These are phyloP conservation scores for Penicilliopsis zonata DNA, from an alignment of 495 filamentous ascomycete genomes.

Conservation along the genomic window DNA sequence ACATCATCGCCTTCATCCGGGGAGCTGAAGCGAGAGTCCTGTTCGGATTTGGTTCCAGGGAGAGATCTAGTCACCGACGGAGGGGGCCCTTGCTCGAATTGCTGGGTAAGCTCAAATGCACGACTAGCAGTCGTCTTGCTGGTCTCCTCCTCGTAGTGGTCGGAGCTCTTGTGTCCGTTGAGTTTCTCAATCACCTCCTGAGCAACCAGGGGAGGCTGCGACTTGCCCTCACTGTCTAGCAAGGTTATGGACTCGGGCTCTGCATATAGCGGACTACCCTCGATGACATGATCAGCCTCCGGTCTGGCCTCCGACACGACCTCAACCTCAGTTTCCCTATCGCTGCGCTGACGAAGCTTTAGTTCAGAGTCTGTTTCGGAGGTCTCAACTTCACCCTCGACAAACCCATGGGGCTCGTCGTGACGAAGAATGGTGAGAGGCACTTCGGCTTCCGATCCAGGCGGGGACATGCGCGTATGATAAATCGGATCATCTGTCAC, in stretches of 20 bases:
- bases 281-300: constrained; percentile 4
- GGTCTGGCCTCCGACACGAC: no score
- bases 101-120: background rate
- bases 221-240: constrained; percentile 3
- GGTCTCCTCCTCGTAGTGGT: background rate
- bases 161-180: constrained; percentile 8
- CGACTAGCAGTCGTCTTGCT: background rate
- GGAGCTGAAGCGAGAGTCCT: background rate
- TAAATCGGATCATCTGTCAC: constrained; percentile 54
- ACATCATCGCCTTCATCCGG: constrained; percentile 10
- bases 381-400: constrained; percentile 22
- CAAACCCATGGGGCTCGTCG: constrained; percentile 15
- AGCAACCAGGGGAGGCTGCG: constrained; percentile 9
- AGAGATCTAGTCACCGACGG: background rate
- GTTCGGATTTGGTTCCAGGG: background rate
- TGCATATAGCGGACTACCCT: constrained; percentile 11
- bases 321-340: constrained; percentile 4
- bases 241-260: constrained; percentile 10
- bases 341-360: no score
- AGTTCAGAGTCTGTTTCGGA: constrained; percentile 5
- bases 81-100: background rate
- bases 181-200: constrained; percentile 19
- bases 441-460: constrained; percentile 39
- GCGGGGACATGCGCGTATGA: constrained; percentile 51
- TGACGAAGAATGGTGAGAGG: constrained; percentile 30